phyloP scores from a whole-genome alignment of 805 yeast species.

The Wickerhamiella spandovensis region DNA sequence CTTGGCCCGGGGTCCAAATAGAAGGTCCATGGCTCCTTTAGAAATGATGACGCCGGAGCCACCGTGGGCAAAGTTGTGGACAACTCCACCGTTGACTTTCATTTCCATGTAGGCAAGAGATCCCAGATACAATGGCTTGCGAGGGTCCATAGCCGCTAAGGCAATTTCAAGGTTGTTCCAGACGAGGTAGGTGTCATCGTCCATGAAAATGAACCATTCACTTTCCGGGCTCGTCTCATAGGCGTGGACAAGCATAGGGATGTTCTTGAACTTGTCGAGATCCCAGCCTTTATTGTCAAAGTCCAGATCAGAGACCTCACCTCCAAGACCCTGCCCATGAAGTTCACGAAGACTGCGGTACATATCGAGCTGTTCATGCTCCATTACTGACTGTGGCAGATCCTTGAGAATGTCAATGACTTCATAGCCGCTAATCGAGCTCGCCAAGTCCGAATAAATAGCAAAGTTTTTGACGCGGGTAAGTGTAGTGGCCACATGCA shows the following conservation, averaged over 20 bases:
- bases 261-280: conserved; percentile 26
- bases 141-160: conserved; percentile 17
- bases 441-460: conserved; percentile 25
- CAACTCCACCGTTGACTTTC: conserved; percentile 2
- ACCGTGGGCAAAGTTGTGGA: conserved; percentile 26
- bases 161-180: conserved; percentile 19
- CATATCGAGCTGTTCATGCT: conserved; percentile 12
- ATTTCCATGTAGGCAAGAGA: conserved; percentile 12
- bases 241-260: conserved; percentile 27
- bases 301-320: conserved; percentile 11
- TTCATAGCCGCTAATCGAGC: conserved; percentile 21
- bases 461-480: conserved; percentile 22
- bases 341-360: conserved; percentile 20
- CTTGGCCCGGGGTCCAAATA: conserved; percentile 16
- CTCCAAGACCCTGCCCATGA: conserved; percentile 16
- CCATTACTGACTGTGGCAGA: conserved; percentile 11
- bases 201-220: conserved; percentile 28
- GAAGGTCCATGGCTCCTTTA: conserved; percentile 20
- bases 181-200: conserved; percentile 24
- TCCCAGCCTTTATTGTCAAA: conserved; percentile 21
- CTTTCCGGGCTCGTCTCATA: conserved; percentile 17
- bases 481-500: conserved; percentile 25
- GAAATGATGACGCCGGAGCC: conserved; percentile 27
- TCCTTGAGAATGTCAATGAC: conserved; percentile 23
- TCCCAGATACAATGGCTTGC: conserved; percentile 23